A percentile compares a stretch with the other conserved stretches of the same genome.
These are phyloP conservation scores for Sporobolomyces pararoseus DNA, from an alignment of 768 basidiomycete species.

Conservation along the genomic window DNA sequence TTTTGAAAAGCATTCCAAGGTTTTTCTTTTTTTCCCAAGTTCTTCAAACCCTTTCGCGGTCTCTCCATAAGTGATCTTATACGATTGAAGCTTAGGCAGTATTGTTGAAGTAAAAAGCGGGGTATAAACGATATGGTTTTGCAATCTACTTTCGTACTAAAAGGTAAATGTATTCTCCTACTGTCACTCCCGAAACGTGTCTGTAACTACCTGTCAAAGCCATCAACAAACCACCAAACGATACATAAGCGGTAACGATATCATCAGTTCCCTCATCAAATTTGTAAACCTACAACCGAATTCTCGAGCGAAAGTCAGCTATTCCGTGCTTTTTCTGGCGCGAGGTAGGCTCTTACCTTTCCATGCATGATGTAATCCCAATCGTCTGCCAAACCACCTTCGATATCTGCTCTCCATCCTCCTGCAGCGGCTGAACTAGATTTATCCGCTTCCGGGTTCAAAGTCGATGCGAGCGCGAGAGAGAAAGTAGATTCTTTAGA, in stretches of 20 bases:
- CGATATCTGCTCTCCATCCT: slow-evolving; percentile 64
- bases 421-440: slow-evolving; percentile 52
- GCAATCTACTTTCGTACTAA: slow-evolving; percentile 59
- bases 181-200: slow-evolving; percentile 83
- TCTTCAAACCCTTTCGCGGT: no score
- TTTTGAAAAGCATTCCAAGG: no score
- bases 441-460: slow-evolving; percentile 56
- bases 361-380: slow-evolving; percentile 99
- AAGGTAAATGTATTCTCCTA: slow-evolving; percentile 88
- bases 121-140: not conserved
- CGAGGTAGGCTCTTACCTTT: slow-evolving; percentile 60
- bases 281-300: slow-evolving; percentile 75
- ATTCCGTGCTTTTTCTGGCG: no score
- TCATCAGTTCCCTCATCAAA: slow-evolving; percentile 82
- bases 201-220: slow-evolving; percentile 87
- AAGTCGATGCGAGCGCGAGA: slow-evolving; percentile 77
- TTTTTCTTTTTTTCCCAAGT: no score
- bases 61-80: no score
- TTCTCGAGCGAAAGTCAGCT: not conserved
- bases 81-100: no score
- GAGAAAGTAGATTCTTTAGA: slow-evolving; percentile 65
- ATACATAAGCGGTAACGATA: slow-evolving; percentile 92
- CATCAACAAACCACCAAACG: slow-evolving; percentile 92
- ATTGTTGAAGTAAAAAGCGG: no score
- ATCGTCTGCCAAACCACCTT: slow-evolving; percentile 78